Conservation (phyloP, 805 yeast genomes). For the Spathaspora arborariae region DNA sequence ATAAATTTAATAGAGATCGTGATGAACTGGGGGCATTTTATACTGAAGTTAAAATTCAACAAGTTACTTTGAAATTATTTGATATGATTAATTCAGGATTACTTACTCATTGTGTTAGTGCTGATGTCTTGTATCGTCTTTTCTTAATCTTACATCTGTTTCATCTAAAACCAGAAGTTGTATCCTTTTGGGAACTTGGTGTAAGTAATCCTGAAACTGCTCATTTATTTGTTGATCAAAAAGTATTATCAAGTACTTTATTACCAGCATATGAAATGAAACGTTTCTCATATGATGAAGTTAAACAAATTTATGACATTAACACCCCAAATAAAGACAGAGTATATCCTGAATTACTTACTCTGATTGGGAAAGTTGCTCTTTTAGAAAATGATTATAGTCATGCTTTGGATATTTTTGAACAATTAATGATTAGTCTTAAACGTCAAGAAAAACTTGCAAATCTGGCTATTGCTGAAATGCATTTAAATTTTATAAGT, state of each 20-base stretch:
- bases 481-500: constrained; percentile 77
- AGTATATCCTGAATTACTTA: constrained; percentile 48
- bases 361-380: constrained; percentile 73
- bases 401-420: constrained; percentile 63
- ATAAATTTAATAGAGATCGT: constrained; percentile 28
- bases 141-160: constrained; percentile 45
- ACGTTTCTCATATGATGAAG: constrained; percentile 56
- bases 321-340: constrained; percentile 27
- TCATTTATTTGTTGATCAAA: constrained; percentile 52
- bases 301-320: constrained; percentile 52
- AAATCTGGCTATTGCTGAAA: constrained; percentile 59
- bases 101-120: constrained; percentile 20
- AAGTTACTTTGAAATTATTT: constrained; percentile 28
- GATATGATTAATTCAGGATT: constrained; percentile 28
- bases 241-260: constrained; percentile 64
- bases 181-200: constrained; percentile 67
- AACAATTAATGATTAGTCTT: constrained; percentile 51
- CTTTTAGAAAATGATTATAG: constrained; percentile 60
- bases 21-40: constrained; percentile 28
- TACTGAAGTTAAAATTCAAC: constrained; percentile 28
- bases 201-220: constrained; percentile 39
- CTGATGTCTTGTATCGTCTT: constrained; percentile 20
- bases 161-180: constrained; percentile 58
- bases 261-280: constrained; percentile 64
- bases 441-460: constrained; percentile 29